These are phyloP conservation scores for Cryptococcus amylolentus DNA, from an alignment of 1,284 basidiomycete genomes.

Conservation along the genomic window DNA sequence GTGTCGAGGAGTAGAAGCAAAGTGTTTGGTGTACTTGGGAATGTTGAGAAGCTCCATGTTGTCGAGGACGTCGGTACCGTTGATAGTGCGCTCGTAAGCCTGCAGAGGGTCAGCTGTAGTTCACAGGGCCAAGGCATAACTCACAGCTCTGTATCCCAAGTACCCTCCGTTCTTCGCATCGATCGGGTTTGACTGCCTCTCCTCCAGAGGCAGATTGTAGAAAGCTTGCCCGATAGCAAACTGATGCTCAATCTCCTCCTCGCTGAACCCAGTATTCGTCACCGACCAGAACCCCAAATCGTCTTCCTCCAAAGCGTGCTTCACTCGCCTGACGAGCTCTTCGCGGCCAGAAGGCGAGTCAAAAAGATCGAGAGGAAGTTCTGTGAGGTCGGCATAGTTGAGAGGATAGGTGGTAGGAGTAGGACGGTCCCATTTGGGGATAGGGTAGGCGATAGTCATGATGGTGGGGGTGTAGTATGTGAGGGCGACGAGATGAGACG, in stretches of 20 bases:
- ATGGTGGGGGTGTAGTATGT: neutral
- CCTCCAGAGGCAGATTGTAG: slow-evolving; percentile 25
- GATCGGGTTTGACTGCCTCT: slow-evolving; percentile 19
- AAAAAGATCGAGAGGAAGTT: slow-evolving; percentile 60
- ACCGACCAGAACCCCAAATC: slow-evolving; percentile 22
- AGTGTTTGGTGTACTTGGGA: slow-evolving; percentile 30
- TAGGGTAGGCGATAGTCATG: slow-evolving; percentile 24
- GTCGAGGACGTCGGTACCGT: slow-evolving; percentile 32
- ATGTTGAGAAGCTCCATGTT: slow-evolving; percentile 35
- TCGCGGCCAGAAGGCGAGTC: slow-evolving; percentile 53
- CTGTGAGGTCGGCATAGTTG: slow-evolving; percentile 62
- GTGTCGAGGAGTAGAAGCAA: slow-evolving; percentile 24
- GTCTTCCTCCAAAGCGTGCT: slow-evolving; percentile 20
- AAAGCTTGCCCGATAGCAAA: slow-evolving; percentile 35
- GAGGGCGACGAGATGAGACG: neutral
- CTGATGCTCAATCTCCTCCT: slow-evolving; percentile 32
- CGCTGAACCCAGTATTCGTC: slow-evolving; percentile 11
- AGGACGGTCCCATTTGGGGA: slow-evolving; percentile 32
- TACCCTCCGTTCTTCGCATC: slow-evolving; percentile 30
- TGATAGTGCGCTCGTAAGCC: slow-evolving; percentile 26
- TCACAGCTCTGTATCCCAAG: slow-evolving; percentile 28
- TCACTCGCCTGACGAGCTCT: slow-evolving; percentile 47
- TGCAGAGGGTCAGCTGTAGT: neutral
- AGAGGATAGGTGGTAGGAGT: slow-evolving; percentile 23
- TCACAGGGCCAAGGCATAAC: neutral